Evolutionary conservation across 495 filamentous ascomycete species (phyloP).

Genomic region (Tetracladium setigerum): DNA sequence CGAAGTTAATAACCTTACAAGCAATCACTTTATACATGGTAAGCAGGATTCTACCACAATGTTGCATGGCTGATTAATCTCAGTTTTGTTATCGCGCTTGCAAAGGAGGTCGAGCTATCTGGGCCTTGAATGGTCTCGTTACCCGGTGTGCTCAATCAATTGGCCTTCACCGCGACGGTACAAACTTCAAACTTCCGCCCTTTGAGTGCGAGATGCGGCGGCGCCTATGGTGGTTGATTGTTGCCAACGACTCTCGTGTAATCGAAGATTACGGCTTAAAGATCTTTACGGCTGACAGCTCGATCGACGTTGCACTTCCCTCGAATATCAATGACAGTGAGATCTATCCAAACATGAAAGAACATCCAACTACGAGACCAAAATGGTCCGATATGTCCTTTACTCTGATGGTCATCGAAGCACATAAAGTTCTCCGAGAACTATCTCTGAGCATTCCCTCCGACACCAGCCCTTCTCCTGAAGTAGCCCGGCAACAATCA

Average conservation of each 20-base stretch:
- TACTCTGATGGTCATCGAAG: no score
- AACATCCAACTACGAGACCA: conserved; percentile 30
- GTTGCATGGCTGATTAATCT: background rate
- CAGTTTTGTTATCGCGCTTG: conserved; percentile 15
- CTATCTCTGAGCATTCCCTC: no score
- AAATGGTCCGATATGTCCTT: conserved; percentile 40
- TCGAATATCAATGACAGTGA: conserved; percentile 51
- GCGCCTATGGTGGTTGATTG: conserved; percentile 32
- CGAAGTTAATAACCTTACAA: conserved; percentile 28
- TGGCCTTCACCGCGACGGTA: conserved; percentile 39
- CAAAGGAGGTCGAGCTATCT: conserved; percentile 32
- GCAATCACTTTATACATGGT: conserved; percentile 31
- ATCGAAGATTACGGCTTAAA: conserved; percentile 7
- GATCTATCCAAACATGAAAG: conserved; percentile 39
- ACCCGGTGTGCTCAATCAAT: conserved; percentile 43
- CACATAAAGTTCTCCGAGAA: no score
- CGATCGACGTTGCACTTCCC: conserved; percentile 15
- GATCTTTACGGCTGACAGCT: no score
- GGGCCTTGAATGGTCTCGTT: conserved; percentile 34
- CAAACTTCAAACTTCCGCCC: conserved; percentile 28
- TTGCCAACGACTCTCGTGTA: conserved; percentile 12
- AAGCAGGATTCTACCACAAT: background rate
- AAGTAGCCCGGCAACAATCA: no score
- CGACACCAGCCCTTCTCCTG: no score
- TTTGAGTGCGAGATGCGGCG: conserved; percentile 31